A percentile compares a stretch with the other conserved stretches of the same genome.
phyloP scores from a whole-genome alignment of 2,329 filamentous ascomycete genomes.

The Phyllosticta paracitricarpa region DNA sequence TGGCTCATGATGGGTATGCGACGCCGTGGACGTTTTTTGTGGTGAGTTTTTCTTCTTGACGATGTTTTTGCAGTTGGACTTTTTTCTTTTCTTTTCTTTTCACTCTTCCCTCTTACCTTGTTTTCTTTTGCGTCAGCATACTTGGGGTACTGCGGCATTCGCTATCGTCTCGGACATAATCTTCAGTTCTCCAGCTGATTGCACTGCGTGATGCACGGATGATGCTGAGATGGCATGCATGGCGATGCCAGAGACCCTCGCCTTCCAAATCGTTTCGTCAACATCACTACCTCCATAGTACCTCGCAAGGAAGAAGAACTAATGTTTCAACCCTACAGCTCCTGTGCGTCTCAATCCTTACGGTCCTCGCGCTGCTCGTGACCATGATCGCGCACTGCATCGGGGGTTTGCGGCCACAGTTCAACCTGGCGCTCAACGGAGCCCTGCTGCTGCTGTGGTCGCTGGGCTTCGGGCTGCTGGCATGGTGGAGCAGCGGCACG shows the following conservation, averaged over 20 bases:
- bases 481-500: constrained; percentile 45
- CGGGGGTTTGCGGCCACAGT: constrained; percentile 41
- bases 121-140: background rate
- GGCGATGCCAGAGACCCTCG: too few relatives aligned
- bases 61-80: background rate
- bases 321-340: constrained; percentile 32
- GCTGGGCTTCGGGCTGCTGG: constrained; percentile 41
- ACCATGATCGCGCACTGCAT: constrained; percentile 44
- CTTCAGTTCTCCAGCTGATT: too few relatives aligned
- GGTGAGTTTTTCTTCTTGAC: constrained; percentile 28
- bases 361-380: constrained; percentile 40
- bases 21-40: constrained; percentile 52
- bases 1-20: constrained; percentile 41
- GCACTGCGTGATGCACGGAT: too few relatives aligned
- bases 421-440: constrained; percentile 42
- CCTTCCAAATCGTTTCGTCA: background rate
- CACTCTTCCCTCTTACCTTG: background rate
- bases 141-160: too few relatives aligned
- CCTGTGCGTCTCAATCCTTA: constrained; percentile 41
- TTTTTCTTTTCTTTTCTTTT: background rate
- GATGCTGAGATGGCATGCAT: too few relatives aligned
- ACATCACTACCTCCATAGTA: too few relatives aligned
- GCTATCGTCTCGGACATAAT: too few relatives aligned
- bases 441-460: constrained; percentile 42
- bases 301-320: background rate